Percentiles rank a stretch among this genome's conserved stretches.
Evolutionary conservation across 2,329 filamentous ascomycete species (phyloP).

Genomic region (Epichloe bromicola): DNA sequence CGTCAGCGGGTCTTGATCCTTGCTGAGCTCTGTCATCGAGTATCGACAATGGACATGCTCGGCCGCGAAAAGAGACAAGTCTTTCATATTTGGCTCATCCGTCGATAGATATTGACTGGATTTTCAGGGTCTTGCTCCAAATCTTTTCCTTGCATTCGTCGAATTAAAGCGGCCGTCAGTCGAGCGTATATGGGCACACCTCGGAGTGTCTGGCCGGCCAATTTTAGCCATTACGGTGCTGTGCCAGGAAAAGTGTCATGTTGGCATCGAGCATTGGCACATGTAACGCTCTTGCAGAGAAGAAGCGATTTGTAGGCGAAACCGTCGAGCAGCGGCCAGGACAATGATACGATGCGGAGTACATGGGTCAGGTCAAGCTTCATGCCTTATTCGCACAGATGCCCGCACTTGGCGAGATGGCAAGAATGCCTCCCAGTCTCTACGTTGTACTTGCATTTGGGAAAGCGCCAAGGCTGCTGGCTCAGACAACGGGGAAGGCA

Average conservation of each 20-base stretch:
- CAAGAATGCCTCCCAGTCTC: too few relatives aligned
- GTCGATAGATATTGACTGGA: background rate
- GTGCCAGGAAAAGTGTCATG: too few relatives aligned
- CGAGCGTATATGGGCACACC: background rate
- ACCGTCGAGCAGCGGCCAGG: too few relatives aligned
- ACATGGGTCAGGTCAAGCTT: background rate
- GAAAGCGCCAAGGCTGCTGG: background rate
- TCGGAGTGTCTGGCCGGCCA: background rate
- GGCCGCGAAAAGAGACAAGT: background rate
- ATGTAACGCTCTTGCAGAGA: too few relatives aligned
- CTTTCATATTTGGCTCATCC: background rate
- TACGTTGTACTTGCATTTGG: background rate
- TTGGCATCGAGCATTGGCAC: too few relatives aligned
- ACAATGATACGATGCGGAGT: background rate
- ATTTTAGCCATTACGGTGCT: too few relatives aligned
- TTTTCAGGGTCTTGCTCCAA: background rate
- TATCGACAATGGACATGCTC: background rate
- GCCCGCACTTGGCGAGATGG: too few relatives aligned
- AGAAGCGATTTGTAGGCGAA: too few relatives aligned
- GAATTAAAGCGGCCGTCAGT: background rate
- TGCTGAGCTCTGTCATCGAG: background rate
- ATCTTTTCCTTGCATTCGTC: background rate
- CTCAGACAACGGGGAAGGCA: background rate
- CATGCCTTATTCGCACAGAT: background rate
- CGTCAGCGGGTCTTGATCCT: background rate